Percentiles rank a stretch among this genome's conserved stretches.
Evolutionary conservation across 208 protist genomes (phyloP).

Genomic region (Crithidia acanthocephali): DNA sequence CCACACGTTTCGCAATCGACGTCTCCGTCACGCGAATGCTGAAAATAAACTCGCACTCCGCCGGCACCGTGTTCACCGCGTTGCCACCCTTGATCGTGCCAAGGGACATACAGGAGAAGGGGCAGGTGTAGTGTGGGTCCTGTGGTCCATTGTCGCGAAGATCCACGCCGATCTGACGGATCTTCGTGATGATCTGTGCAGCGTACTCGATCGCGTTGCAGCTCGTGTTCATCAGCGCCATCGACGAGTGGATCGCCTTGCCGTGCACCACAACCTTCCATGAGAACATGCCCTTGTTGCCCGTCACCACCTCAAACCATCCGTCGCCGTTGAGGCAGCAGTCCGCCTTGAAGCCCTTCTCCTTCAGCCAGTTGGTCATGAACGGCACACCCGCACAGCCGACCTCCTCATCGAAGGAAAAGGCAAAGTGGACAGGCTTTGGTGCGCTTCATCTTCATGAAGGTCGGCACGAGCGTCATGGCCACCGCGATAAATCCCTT

Average conservation of each 20-base stretch:
- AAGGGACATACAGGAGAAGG: conserved; percentile 32
- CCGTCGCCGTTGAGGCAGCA: conserved; percentile 18
- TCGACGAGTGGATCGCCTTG: conserved; percentile 57
- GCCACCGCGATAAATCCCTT: conserved; percentile 62
- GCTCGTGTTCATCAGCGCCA: conserved; percentile 47
- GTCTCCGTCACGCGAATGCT: conserved; percentile 35
- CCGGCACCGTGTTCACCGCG: conserved; percentile 54
- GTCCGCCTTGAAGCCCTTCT: conserved; percentile 39
- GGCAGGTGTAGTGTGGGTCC: conserved; percentile 31
- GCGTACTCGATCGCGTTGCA: conserved; percentile 53
- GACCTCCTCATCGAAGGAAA: conserved; percentile 56
- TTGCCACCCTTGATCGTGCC: conserved; percentile 51
- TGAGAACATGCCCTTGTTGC: conserved; percentile 38
- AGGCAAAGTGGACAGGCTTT: conserved; percentile 60
- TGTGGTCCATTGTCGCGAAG: conserved; percentile 24
- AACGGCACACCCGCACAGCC: conserved; percentile 41
- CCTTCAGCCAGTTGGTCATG: conserved; percentile 40
- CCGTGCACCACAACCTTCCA: conserved; percentile 42
- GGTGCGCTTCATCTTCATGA: conserved; percentile 42
- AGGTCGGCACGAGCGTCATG: conserved; percentile 42
- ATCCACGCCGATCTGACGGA: no score
- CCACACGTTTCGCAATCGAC: conserved; percentile 13
- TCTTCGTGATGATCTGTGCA: conserved; percentile 47
- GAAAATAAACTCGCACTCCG: conserved; percentile 42
- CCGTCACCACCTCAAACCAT: conserved; percentile 32